Conservation (phyloP, 352 stramenopile species). For the Plasmopara muralis region DNA sequence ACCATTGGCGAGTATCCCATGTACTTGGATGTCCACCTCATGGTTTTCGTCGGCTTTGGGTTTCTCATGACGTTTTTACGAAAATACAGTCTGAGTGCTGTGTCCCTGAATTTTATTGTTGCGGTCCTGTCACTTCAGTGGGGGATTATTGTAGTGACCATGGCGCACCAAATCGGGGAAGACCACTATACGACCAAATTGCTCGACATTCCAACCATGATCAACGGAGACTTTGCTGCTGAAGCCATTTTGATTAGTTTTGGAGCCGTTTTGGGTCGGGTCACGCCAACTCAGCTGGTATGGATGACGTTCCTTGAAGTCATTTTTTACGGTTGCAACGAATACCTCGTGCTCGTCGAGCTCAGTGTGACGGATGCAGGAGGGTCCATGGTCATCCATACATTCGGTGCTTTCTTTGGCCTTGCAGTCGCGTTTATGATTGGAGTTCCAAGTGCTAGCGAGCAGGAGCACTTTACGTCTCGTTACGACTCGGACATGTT, state of each 20-base stretch:
- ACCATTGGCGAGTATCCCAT: slow-evolving; percentile 24
- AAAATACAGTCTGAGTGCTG: slow-evolving; percentile 71
- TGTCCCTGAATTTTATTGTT: slow-evolving; percentile 76
- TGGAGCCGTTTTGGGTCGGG: slow-evolving; percentile 65
- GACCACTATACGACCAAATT: slow-evolving; percentile 38
- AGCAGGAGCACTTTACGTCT: slow-evolving; percentile 55
- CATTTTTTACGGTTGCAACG: slow-evolving; percentile 75
- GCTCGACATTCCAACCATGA: slow-evolving; percentile 56
- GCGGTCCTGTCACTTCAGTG: slow-evolving; percentile 58
- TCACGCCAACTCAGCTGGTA: slow-evolving; percentile 68
- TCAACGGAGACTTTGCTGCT: slow-evolving; percentile 78
- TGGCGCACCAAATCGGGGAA: slow-evolving; percentile 44
- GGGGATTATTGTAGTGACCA: slow-evolving; percentile 61
- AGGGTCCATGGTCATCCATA: slow-evolving; percentile 81
- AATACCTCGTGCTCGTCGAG: slow-evolving; percentile 54
- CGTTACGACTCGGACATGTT: slow-evolving; percentile 67
- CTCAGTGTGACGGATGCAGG: slow-evolving; percentile 66
- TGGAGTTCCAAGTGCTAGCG: slow-evolving; percentile 26
- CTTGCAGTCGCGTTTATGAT: slow-evolving; percentile 58
- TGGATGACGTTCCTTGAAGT: slow-evolving; percentile 69
- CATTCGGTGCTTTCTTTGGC: slow-evolving; percentile 80
- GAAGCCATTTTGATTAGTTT: slow-evolving; percentile 76
- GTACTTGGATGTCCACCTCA: slow-evolving; percentile 77
- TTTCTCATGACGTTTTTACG: slow-evolving; percentile 87
- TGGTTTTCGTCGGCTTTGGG: slow-evolving; percentile 85